Base-by-base conservation (phyloP, 2,329 filamentous ascomycete species). In the Phialocephala sp. region DNA sequence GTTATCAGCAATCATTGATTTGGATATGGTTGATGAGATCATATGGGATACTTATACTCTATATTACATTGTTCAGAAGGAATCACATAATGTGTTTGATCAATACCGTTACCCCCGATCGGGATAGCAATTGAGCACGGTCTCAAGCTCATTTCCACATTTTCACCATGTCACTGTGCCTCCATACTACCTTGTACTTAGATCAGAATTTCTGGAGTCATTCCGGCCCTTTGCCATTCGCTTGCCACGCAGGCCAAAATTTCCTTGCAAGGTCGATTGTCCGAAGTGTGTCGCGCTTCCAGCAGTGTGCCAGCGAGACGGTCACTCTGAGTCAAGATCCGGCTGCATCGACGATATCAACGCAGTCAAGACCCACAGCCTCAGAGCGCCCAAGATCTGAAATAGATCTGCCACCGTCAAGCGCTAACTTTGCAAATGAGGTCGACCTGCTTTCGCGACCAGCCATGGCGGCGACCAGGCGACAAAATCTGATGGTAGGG, bases 71-170 rank as follows among this genome's bases (percentile, higher is more conserved):
- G 22, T n/a, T 54, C 50, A 32, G 1, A n/a, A 54, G 24, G 45
- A 50, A 50, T 50, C 22, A 14, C 5, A 50, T 50, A 47, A 47
- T 22, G n/a, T 5, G 12, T 24, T 18, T 35, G 50, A 35, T 35
- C 24, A 32, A 54, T 50, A 50, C 45, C 1, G n/a, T 22, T 20
- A 4, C 18, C n/a, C 45, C 45, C n/a, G 15, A 50, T 50, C n/a
- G 11, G 45, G 45, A 50, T 22, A 11, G 45, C 22, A 24, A 50
- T 22, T 22, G 45, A 36, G 52, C 50, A 57, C 32, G 18, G 55
- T 37, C 55, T 37, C 55, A 22, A 37, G 3, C 55, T 57, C 55
- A 57, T 57, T 57, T 57, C 55, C 55, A 57, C 55, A 57, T 39
- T 56, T 56, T 18, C 8, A 56, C 14, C 20, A 35, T 35, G 24